Conservation (phyloP, 768 basidiomycete genomes). For the Serpula lacrymans region DNA sequence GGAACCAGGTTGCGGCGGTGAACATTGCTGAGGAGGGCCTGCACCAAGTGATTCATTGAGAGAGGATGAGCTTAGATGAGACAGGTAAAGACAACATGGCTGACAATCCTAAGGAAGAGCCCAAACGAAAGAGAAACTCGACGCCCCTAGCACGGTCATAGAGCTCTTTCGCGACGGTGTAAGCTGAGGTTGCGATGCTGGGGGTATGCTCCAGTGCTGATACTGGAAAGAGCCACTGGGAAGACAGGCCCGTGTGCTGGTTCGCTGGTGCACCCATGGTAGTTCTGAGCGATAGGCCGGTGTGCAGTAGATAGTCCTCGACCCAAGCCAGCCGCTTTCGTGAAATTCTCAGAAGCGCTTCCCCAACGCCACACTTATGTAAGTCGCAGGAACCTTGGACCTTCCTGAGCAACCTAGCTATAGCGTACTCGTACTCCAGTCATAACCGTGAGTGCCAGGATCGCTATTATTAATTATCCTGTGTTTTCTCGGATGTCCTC, state of each 20-base stretch:
- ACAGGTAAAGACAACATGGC: slow-evolving; percentile 28
- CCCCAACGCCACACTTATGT: too few relatives aligned
- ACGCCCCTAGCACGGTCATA: slow-evolving; percentile 79
- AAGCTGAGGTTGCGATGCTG: slow-evolving; percentile 43
- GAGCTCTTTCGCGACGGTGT: slow-evolving; percentile 59
- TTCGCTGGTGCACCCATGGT: slow-evolving; percentile 20
- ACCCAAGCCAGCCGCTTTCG: background rate
- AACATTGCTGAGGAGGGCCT: slow-evolving; percentile 82
- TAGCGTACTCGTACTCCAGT: too few relatives aligned
- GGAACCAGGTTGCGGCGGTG: slow-evolving; percentile 88
- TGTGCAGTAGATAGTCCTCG: slow-evolving; percentile 10
- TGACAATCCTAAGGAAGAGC: slow-evolving; percentile 72
- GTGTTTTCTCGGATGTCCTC: too few relatives aligned
- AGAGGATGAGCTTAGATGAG: slow-evolving; percentile 13
- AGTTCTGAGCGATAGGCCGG: background rate
- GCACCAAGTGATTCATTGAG: slow-evolving; percentile 14
- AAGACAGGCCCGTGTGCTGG: slow-evolving; percentile 17
- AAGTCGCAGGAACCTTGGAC: too few relatives aligned
- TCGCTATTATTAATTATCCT: too few relatives aligned
- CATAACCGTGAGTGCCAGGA: too few relatives aligned
- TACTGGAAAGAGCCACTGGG: slow-evolving; percentile 74
- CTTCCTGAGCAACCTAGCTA: too few relatives aligned
- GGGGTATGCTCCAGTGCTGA: slow-evolving; percentile 59
- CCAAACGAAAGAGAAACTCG: slow-evolving; percentile 82
- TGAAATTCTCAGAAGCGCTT: too few relatives aligned